Conservation (phyloP, 192 early-diverging fungal genomes). For the Allomyces arbusculus region DNA sequence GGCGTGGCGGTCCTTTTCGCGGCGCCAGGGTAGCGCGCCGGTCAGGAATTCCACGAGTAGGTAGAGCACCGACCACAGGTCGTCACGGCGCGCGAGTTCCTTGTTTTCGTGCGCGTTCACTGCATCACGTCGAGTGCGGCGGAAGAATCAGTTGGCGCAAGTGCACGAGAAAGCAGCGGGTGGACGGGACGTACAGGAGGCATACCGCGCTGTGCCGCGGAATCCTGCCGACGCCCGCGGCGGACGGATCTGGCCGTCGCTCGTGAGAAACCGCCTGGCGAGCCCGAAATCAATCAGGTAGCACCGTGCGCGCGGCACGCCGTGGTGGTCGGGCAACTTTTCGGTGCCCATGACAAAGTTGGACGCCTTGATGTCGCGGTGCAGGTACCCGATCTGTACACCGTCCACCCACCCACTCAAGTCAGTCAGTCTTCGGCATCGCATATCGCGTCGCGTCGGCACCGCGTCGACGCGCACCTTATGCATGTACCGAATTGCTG, state of each 20-base stretch:
- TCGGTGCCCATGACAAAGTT: conserved; percentile 2
- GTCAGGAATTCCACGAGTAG: conserved; percentile 25
- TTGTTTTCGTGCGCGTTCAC: conserved; percentile 4
- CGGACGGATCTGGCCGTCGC: conserved; percentile 13
- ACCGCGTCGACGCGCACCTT: conserved; percentile 1
- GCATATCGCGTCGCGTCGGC: no score
- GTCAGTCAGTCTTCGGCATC: no score
- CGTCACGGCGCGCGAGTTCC: conserved; percentile 31
- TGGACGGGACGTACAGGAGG: neutral
- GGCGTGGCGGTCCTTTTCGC: conserved; percentile 18
- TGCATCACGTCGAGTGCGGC: no score
- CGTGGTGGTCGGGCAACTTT: neutral
- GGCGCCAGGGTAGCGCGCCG: conserved; percentile 33
- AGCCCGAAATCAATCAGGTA: conserved; percentile 36
- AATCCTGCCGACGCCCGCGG: conserved; percentile 28
- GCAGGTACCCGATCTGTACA: conserved; percentile 16
- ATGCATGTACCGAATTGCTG: conserved; percentile 21
- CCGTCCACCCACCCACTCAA: no score
- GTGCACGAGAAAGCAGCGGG: no score
- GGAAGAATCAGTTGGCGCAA: no score
- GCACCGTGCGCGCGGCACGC: conserved; percentile 6
- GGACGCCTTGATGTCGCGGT: conserved; percentile 32
- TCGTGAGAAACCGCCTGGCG: conserved; percentile 13
- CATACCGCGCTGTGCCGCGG: conserved; percentile 33
- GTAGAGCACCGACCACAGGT: conserved; percentile 36